Evolutionary conservation across 73 alveolate species (phyloP), one percentile per base, ranked within the genome.

Genomic region (Breviolum minutum): DNA sequence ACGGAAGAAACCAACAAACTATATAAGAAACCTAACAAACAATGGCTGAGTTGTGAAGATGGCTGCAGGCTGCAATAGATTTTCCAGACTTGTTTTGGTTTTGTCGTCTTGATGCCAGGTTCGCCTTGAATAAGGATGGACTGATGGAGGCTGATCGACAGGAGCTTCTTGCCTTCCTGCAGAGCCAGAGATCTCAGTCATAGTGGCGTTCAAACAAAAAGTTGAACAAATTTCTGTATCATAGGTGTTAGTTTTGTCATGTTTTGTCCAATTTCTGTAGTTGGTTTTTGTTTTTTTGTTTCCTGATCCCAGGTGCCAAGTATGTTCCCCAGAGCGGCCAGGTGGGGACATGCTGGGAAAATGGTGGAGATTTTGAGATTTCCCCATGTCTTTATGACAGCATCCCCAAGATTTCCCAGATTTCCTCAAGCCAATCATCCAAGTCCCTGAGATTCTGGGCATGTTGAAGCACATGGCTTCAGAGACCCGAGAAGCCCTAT

Each of bases 401-500:
- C 10, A 71, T 71, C 40, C 82, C 0, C 48, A 5, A 32, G 13
- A 1, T n/a, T 32, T 71, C 30, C 30, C 83, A 19, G 16, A 10
- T 24, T 22, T 2, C 87, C 8, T 2, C 87, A 22, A 27, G 14
- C 30, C 30, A 20, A 26, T 6, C 9, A 6, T 26, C 83, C 7
- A 26, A 8, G 32, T 5, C 32, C 63, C 87, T 10, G 29, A 81
- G 90, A 81, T 81, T 24, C 69, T 81, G 90, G 90, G 90, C 70
- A 81, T 81, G 90, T 69, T 81, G 90, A 81, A 81, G 90, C 90
- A 81, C 48, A 81, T 81, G 90, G 90, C 48, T 24, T 81, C 90
- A 7, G 90, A 81, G 70, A 81, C 90, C 29, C 70, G 60, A 1
- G 90, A 81, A 20, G 90, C 90, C 90, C 24, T 81, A 69, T 8